Base-by-base conservation (phyloP, 2,329 filamentous ascomycete genomes). In the Fusarium tjaetaba region DNA sequence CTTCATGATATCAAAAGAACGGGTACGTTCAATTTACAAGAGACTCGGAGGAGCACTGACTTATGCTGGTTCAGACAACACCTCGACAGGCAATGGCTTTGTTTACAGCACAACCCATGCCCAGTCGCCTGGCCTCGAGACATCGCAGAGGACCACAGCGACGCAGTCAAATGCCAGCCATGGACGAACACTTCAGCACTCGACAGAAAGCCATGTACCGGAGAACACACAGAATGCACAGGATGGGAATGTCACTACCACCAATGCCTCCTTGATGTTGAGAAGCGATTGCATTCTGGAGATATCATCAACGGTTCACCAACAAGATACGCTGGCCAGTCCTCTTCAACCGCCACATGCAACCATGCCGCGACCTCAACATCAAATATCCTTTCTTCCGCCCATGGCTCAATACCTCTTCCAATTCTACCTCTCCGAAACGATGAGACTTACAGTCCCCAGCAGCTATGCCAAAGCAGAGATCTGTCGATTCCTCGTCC, bases 381-480 rank as follows among this genome's bases (percentile, higher is more conserved):
- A 16, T 10, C 41, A 60, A 10, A 49, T 41, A 5, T 52, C 52
- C 4, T 28, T 52, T 26, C 52, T 68, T 4, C 71, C 60, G 1
- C 71, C 62, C 28, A 68, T 74, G 65, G 70, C 63, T 9, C 60
- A 49, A 28, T 53, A 73, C 14, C 16, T 74, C 5, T 49, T 74
- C 5, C 56, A 71, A n/a, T 73, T 73, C n/a, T 74, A 74, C 22
- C 41, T 68, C 5, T 48, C 71, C 2, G 67, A 74, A 57, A 74
- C 71, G 1, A 73, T 74, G 30, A 68, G 63, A 16, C 67, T 74
- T 14, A 74, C 67, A 10, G 70, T 73, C 9, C 71, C 71, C 3
- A 73, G 71, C 26, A 62, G 43, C 7, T 71, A 65, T 36, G 71
- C 71, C 0, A 62, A 66, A 28, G 36, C 46, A 20, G 52, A 74